Base-by-base conservation (phyloP, 495 filamentous ascomycete species). In the Talaromyces nanjingensis region DNA sequence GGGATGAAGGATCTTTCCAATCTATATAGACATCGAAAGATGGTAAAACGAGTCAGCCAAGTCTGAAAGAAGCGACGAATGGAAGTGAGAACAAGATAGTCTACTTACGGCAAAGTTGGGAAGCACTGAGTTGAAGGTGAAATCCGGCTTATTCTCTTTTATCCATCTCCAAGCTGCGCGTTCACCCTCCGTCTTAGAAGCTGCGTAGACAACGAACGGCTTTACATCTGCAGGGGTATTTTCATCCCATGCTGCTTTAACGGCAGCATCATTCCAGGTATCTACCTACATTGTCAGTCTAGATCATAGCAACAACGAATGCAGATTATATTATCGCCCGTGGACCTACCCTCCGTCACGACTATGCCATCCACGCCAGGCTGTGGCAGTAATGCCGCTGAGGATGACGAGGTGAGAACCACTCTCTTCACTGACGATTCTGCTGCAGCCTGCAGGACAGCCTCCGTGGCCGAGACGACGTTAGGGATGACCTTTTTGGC, bases 151-250 rank as follows among this genome's bases (percentile, higher is more conserved):
- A 20, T 81, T 58, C 56, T 82, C 76, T 8, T 77, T 72, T 6
- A 79, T 65, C 52, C 83, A 85, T 61, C 76, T 68, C 82, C 81
- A 86, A 8, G 81, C 66, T 2, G 72, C 71, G 61, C 70, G 77
- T 71, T 86, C 84, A 1, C 77, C 78, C 12, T 74, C 73, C 6
- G 75, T 76, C 69, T 87, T 86, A 65, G 77, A 78, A 0, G 81
- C 82, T 0, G 64, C 65, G 65, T 87, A 86, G 1, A 82, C 76
- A 29, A 68, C 56, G 18, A 62, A 68, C 70, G 1, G 74, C 37
- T 7, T 65, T 39, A 0, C 65, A 59, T 6, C 67, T 63, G 59
- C 78, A 75, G 2, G 76, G 73, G 52, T 64, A 27, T 75, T 70
- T 7, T 75, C 71, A 31, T 31, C 29, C 29, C 29, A 31, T 31